A percentile compares a stretch with the other conserved stretches of the same genome.
phyloP scores from a whole-genome alignment of 2,329 filamentous ascomycete genomes.

The Colletotrichum orbiculare region DNA sequence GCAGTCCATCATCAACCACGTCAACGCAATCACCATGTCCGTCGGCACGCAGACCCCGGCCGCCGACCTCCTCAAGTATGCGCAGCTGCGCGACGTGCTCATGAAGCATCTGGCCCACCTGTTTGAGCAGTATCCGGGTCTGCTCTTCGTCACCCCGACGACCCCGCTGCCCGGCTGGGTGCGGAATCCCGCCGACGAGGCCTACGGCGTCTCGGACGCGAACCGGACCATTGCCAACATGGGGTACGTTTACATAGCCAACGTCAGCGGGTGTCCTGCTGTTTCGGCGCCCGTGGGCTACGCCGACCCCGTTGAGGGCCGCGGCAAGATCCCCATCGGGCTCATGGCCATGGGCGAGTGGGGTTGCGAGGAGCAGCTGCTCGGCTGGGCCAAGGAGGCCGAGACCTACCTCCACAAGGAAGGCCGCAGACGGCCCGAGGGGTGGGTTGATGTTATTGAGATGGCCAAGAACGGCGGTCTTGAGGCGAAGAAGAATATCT shows the following conservation, averaged over 20 bases:
- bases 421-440: constrained; percentile 61
- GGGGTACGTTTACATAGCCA: constrained; percentile 88
- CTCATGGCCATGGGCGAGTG: constrained; percentile 74
- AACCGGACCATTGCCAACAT: constrained; percentile 81
- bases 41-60: constrained; percentile 73
- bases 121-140: constrained; percentile 76
- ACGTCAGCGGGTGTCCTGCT: constrained; percentile 82
- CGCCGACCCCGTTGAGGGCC: constrained; percentile 63
- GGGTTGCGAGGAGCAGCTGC: constrained; percentile 72
- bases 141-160: constrained; percentile 84
- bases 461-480: constrained; percentile 41
- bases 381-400: constrained; percentile 68
- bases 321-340: constrained; percentile 70
- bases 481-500: constrained; percentile 33
- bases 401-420: constrained; percentile 66
- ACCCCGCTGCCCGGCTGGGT: constrained; percentile 81
- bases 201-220: constrained; percentile 80
- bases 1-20: constrained; percentile 67
- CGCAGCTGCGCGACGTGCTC: constrained; percentile 77
- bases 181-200: constrained; percentile 65
- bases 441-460: constrained; percentile 69
- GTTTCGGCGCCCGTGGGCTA: constrained; percentile 83
- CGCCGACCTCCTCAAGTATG: constrained; percentile 77
- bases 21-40: constrained; percentile 77
- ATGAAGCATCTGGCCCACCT: constrained; percentile 83